Base-by-base conservation (phyloP, 805 yeast species). In the Nakazawaea pomicola region DNA sequence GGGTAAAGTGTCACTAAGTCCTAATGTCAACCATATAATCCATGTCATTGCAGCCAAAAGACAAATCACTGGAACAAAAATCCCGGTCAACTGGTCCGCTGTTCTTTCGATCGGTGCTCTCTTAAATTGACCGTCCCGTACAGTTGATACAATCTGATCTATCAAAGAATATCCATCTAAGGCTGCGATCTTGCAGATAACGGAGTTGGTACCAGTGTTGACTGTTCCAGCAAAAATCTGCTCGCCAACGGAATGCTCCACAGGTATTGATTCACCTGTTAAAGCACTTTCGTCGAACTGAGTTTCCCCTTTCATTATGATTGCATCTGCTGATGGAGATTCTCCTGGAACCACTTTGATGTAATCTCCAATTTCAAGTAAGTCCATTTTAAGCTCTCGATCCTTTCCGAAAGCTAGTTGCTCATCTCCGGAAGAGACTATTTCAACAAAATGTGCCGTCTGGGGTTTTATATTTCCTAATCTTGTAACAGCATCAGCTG, bases 161-260 rank as follows among this genome's bases (percentile, higher is more conserved):
- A 83, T 67, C 36, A 84, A 61, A 0, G 90, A 81, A 15, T 73
- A 76, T 6, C 83, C 83, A 35, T 78, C 80, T 17, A 74, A 59
- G 11, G 84, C 73, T 4, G 73, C 64, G 18, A 82, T 68, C 47
- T 68, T 74, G 9, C 80, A 83, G 24, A 72, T 54, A 4, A 82
- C 63, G 0, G 83, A 58, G 6, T 61, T 64, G 14, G 70, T 65
- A 1, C 91, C 88, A 12, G 65, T 62, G 52, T 83, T 84, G 6
- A 81, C 68, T 0, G 91, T 82, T 2, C 91, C 93, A 0, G 88
- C 78, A 59, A 73, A 83, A 2, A 83, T 66, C 46, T 78, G 83
- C 46, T 82, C 87, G 0, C 90, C 90, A 0, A 62, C 60, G 0
- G 45, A 40, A 49, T 76, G 83, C 15, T 61, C 61, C 11, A 81